A percentile compares a stretch with the other conserved stretches of the same genome.
Conservation (phyloP, 2,329 filamentous ascomycete species). For the Ophiosphaerella herpotricha region DNA sequence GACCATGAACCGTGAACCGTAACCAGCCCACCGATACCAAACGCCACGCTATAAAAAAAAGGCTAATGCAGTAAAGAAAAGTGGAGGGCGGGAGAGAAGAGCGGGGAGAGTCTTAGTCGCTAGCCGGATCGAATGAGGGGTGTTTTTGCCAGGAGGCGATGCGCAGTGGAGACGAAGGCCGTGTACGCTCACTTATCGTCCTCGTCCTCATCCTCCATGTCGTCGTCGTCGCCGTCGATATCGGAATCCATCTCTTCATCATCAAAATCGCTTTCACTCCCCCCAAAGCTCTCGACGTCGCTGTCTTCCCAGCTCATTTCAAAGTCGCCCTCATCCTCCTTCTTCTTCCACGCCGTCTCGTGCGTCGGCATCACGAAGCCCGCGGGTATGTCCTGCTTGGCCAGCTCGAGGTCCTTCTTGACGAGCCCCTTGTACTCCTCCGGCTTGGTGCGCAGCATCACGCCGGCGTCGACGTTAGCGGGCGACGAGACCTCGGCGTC, state of each 20-base stretch:
- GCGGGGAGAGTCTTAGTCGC: not conserved
- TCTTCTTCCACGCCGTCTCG: slow-evolving; percentile 64
- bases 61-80: slow-evolving; percentile 2
- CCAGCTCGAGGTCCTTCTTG: slow-evolving; percentile 69
- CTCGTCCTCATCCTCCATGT: slow-evolving; percentile 37
- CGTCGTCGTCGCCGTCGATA: slow-evolving; percentile 53
- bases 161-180: no score
- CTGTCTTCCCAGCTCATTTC: slow-evolving; percentile 53
- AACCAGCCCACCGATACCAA: slow-evolving; percentile 13
- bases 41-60: slow-evolving; percentile 29
- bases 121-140: no score
- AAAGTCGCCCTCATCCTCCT: slow-evolving; percentile 65
- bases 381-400: slow-evolving; percentile 77
- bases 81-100: not conserved
- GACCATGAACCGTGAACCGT: slow-evolving; percentile 8
- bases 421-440: slow-evolving; percentile 72
- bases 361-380: slow-evolving; percentile 82
- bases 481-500: slow-evolving; percentile 92
- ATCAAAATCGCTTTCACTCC: slow-evolving; percentile 59
- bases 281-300: slow-evolving; percentile 71
- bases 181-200: slow-evolving; percentile 20
- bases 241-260: slow-evolving; percentile 64
- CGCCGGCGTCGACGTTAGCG: slow-evolving; percentile 90
- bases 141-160: no score
- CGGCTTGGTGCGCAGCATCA: slow-evolving; percentile 78